Base-by-base conservation (phyloP, 2,329 filamentous ascomycete genomes). In the Pseudogymnoascus sp. region DNA sequence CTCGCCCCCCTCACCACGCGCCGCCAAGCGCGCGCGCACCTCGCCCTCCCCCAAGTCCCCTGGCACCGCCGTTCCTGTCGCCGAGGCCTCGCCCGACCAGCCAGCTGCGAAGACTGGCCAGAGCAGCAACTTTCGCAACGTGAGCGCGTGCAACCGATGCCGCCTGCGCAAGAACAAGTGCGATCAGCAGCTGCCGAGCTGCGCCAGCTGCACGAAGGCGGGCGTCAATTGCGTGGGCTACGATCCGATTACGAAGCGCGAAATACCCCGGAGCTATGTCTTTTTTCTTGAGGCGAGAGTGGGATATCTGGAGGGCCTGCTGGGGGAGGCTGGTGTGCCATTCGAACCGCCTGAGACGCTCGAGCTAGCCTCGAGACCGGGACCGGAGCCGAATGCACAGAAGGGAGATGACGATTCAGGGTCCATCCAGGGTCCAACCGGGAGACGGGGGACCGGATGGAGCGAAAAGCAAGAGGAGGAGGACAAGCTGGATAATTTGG, bases 101-200 rank as follows among this genome's bases (percentile, higher is more conserved):
- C 59, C 40, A n/a, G 63, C 65, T 45, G 71, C 70, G 39, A 84
- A 82, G 69, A 73, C 77, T 12, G 80, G 80, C 8, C 82, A 85
- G 73, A 84, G 82, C 72, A 85, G 80, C 73, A 86, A 80, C 67
- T 93, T 93, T 71, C 87, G 89, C 69, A 93, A 92, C 74, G 93
- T 97, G 66, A 95, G 90, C 74, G 93, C 93, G 62, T 97, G 93
- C 76, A 96, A 97, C 77, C 85, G 92, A 40, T 97, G 93, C 75
- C 85, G 93, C 52, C 78, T 95, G 73, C 85, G 93, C 70, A 97
- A 97, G 80, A 97, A 97, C 73, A 83, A 92, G 60, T 97, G 93
- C 76, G 93, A 97, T 75, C 93, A 97, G 80, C 87, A 88, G 67
- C 81, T 97, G 65, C 93, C 93, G 7, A 90, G 89, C 69, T 97